Evolutionary conservation across 176 grass and related monocot genomes (phyloP), one percentile per base, ranked within the genome.

Genomic region (Oropetium thomaeum): DNA sequence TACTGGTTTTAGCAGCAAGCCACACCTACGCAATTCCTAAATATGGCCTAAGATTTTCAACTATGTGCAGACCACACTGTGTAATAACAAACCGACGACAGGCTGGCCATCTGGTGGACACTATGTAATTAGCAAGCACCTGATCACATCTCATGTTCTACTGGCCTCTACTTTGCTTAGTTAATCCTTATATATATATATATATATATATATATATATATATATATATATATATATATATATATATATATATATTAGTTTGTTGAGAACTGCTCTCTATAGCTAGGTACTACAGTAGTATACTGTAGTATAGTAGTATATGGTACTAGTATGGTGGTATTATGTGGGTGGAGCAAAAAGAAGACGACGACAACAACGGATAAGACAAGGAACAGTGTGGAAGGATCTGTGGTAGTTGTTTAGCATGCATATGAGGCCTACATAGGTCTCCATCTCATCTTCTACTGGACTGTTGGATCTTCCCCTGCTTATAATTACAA

Each of bases 381-480:
- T 47, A 71, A 58, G 65, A 82, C 84, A 77, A 77, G 37, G 65
- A 28, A 29, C 25, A 19, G 25, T 58, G 6, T 49, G n/a, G 30
- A 73, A 66, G 45, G 48, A 73, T 85, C 68, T 71, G 67, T 71
- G 67, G 64, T 29, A 27, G 71, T 29, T 57, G 70, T 74, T 67
- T 74, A 78, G 58, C 54, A 32, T 37, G 58, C 70, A 38, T 78
- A 84, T 84, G 82, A 84, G 67, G 67, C 77, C 75, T 84, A 65
- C 31, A 49, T 61, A 71, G 19, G 35, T n/a, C 31, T 66, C 62
- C 71, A 83, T 76, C 64, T 70, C 81, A 77, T 83, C 53, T 69
- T 52, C 42, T 49, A 67, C 60, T 73, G 82, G 75, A 73, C 30
- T 79, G 38, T 85, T 85, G 82, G 67, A 79, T 85, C 66, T 65